Evolutionary conservation across 805 yeast genomes (phyloP).

Genomic region (Lachancea dasiensis): DNA sequence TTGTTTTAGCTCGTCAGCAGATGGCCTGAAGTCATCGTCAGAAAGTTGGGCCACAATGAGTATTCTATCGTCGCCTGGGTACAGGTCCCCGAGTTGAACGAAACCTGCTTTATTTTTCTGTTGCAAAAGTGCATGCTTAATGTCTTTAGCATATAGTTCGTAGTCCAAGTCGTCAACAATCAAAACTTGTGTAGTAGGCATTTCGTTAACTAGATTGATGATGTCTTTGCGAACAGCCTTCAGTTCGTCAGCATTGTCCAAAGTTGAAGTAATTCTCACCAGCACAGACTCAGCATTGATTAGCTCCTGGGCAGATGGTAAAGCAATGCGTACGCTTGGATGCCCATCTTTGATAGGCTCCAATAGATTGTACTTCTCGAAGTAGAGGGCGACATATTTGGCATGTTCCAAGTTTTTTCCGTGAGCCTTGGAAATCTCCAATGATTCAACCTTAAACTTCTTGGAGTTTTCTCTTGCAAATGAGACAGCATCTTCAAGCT

Average conservation of each 20-base stretch:
- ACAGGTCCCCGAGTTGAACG: constrained; percentile 51
- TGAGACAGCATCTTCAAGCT: constrained; percentile 56
- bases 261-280: constrained; percentile 55
- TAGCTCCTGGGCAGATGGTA: constrained; percentile 44
- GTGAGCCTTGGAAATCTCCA: constrained; percentile 87
- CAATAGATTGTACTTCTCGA: constrained; percentile 47
- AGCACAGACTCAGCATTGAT: constrained; percentile 43
- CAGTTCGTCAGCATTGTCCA: constrained; percentile 43
- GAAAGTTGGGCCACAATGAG: constrained; percentile 47
- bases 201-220: constrained; percentile 64
- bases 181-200: constrained; percentile 60
- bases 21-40: constrained; percentile 68
- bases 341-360: constrained; percentile 35
- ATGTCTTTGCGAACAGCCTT: constrained; percentile 65
- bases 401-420: constrained; percentile 76
- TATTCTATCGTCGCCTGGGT: constrained; percentile 40
- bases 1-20: constrained; percentile 51
- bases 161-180: constrained; percentile 60
- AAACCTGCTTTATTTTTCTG: constrained; percentile 43
- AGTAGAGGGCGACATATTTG: constrained; percentile 60
- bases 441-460: constrained; percentile 52
- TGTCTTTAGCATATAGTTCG: constrained; percentile 28
- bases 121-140: constrained; percentile 21
- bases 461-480: constrained; percentile 56
- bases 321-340: constrained; percentile 41